Conservation (phyloP, 768 basidiomycete genomes). For the Podaxis carcinomalis region DNA sequence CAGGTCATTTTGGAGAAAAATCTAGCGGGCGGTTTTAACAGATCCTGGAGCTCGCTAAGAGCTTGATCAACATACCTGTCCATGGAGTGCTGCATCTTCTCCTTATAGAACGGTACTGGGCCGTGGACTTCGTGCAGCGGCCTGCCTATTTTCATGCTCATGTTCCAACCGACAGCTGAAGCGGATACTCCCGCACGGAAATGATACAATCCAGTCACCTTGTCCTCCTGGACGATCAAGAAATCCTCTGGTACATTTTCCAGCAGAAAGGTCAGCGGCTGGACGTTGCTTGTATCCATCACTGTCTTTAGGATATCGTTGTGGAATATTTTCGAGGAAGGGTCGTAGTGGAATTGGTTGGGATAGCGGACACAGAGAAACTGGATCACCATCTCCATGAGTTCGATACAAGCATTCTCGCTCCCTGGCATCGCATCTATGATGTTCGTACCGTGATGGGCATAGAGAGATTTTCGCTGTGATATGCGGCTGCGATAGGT, state of each 20-base stretch:
- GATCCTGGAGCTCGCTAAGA: background rate
- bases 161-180: constrained; percentile 48
- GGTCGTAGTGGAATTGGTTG: constrained; percentile 39
- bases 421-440: constrained; percentile 46
- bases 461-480: constrained; percentile 37
- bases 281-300: constrained; percentile 22
- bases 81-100: constrained; percentile 45
- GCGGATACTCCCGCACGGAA: constrained; percentile 41
- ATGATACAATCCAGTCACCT: constrained; percentile 37
- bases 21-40: constrained; percentile 19
- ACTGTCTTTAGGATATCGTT: constrained; percentile 37
- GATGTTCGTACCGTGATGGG: constrained; percentile 33
- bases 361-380: constrained; percentile 57
- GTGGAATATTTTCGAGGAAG: constrained; percentile 29
- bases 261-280: constrained; percentile 41
- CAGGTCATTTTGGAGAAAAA: constrained; percentile 44
- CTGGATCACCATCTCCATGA: constrained; percentile 53
- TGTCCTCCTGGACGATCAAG: constrained; percentile 36
- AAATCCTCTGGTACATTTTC: constrained; percentile 53
- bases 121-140: constrained; percentile 41
- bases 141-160: constrained; percentile 42
- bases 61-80: constrained; percentile 31
- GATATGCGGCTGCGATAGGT: constrained; percentile 40
- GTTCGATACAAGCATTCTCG: constrained; percentile 43
- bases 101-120: constrained; percentile 46